Base-by-base conservation (phyloP, 116 monocot genomes). In the Posidonia oceanica region DNA sequence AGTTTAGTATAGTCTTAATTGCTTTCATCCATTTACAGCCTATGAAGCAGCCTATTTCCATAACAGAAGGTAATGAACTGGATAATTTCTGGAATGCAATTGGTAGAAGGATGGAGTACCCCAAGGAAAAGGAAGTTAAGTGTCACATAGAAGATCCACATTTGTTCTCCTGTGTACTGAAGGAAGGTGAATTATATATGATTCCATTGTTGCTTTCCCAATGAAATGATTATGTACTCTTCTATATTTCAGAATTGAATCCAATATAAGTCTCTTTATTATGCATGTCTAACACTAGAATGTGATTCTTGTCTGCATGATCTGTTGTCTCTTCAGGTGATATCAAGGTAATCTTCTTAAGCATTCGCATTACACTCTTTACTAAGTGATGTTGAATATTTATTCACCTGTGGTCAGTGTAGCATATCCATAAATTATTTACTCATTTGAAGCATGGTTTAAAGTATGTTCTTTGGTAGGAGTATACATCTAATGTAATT, bases 1-100 rank as follows among this genome's bases (percentile, higher is more conserved):
- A 48, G 12, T 7, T 4, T 48, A 48, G 12, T 48, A 48, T 48
- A 48, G 52, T 39, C 16, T 52, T 23, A 52, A 12, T 68, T 68
- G 36, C 36, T 57, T 69, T 57, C 56, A 16, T 69, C n/a, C 17
- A 59, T 17, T 75, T 44, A 56, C 20, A 90, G 90, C 86, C 90
- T 54, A 68, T 82, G 69, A 63, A 79, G 71, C 86, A 84, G 29
- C 66, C 75, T 14, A 80, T 74, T 76, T 67, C 80, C 69, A 71
- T 80, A 64, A 90, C 80, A 68, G 90, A 90, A 78, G 87, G 87
- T 41, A 72, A 64, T 51, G 90, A 90, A 87, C 76, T 75, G 39
- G 87, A 82, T 74, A 80, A 72, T 17, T 90, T 90, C 76, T 87
- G 87, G 90, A 80, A 65, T 76, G 76, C 78, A 59, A 71, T 90